Evolutionary conservation across 805 yeast genomes (phyloP).

Genomic region (Wickerhamiella cacticola): DNA sequence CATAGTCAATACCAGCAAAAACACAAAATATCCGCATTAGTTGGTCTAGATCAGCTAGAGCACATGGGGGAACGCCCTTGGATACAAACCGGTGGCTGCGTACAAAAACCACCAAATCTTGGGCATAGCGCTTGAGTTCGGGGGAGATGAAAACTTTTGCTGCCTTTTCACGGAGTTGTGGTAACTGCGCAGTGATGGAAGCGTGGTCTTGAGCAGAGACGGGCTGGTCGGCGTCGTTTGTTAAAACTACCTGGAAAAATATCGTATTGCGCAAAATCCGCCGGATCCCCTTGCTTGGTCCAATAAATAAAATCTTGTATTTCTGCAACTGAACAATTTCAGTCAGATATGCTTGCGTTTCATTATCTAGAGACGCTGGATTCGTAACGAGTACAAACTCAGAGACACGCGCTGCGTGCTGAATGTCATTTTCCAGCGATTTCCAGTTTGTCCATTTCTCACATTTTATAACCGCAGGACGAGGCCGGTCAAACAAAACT

Average conservation of each 20-base stretch:
- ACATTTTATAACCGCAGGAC: background rate
- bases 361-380: background rate
- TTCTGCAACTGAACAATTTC: background rate
- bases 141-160: conserved; percentile 33
- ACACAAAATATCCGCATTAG: conserved; percentile 34
- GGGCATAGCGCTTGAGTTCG: conserved; percentile 43
- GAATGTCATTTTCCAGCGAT: conserved; percentile 1
- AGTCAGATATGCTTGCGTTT: conserved; percentile 7
- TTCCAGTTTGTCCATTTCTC: conserved; percentile 8
- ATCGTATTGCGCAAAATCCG: conserved; percentile 1
- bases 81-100: conserved; percentile 45
- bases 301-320: background rate
- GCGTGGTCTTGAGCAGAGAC: background rate
- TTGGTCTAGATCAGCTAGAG: conserved; percentile 34
- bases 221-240: background rate
- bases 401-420: background rate
- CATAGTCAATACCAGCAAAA: conserved; percentile 33
- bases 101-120: conserved; percentile 42
- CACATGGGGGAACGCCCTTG: conserved; percentile 41
- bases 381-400: background rate
- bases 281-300: background rate
- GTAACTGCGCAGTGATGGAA: background rate
- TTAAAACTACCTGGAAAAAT: background rate
- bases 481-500: background rate
- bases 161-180: background rate